Conservation (phyloP, 2,329 filamentous ascomycete genomes). For the Aspergillus jensenii region DNA sequence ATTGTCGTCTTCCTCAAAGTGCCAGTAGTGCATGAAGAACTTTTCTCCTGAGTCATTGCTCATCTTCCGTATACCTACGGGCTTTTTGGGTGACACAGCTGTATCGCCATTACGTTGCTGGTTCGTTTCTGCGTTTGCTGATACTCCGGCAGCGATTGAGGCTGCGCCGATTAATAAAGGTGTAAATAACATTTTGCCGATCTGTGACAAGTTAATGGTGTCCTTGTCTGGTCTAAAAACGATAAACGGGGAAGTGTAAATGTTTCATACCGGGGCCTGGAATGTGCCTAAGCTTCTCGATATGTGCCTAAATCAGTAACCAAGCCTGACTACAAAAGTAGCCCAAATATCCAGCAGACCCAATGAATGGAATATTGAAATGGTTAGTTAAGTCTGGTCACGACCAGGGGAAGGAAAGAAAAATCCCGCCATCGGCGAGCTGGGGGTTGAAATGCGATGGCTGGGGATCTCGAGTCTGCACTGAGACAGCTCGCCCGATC, state of each 20-base stretch:
- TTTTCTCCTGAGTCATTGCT: slow-evolving; percentile 48
- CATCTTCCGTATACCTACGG: slow-evolving; percentile 41
- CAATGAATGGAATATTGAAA: too few relatives aligned
- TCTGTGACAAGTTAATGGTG: not conserved
- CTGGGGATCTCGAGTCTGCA: too few relatives aligned
- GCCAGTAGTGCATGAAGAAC: slow-evolving; percentile 49
- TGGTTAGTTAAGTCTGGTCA: too few relatives aligned
- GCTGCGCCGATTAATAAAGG: slow-evolving; percentile 1
- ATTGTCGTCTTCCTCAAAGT: slow-evolving; percentile 26
- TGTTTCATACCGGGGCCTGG: not conserved
- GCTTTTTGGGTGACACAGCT: slow-evolving; percentile 26
- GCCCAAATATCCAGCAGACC: not conserved
- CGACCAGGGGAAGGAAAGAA: too few relatives aligned
- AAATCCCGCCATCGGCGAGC: too few relatives aligned
- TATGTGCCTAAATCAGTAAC: not conserved
- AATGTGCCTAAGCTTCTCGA: not conserved
- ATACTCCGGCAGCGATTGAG: slow-evolving; percentile 8
- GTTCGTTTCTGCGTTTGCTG: slow-evolving; percentile 5
- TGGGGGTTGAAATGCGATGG: too few relatives aligned
- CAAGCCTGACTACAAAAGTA: not conserved
- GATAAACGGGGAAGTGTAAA: not conserved
- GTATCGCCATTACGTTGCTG: slow-evolving; percentile 21
- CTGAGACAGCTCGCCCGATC: too few relatives aligned
- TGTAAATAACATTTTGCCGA: slow-evolving; percentile 3
- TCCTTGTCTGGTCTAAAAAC: not conserved